Evolutionary conservation across 495 filamentous ascomycete genomes (phyloP).

Genomic region (Pseudevernia furfuracea): DNA sequence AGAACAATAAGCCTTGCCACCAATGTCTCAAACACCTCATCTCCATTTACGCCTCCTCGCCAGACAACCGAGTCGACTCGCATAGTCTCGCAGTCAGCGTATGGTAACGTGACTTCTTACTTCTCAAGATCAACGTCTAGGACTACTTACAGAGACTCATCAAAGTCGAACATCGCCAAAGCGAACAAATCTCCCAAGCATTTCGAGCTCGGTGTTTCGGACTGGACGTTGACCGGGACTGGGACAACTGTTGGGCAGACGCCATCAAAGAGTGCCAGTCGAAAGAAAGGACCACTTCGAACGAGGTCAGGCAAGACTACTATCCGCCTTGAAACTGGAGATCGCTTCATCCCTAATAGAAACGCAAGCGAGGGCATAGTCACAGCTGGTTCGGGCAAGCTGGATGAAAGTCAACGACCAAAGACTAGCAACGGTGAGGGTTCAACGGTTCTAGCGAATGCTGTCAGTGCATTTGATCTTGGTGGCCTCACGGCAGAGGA

Average conservation of each 20-base stretch:
- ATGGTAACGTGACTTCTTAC: conserved; percentile 65
- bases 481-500: conserved; percentile 59
- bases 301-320: conserved; percentile 71
- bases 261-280: conserved; percentile 57
- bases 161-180: conserved; percentile 90
- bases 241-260: conserved; percentile 59
- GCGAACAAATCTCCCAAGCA: conserved; percentile 60
- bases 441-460: conserved; percentile 63
- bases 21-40: conserved; percentile 48
- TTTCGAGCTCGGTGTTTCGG: conserved; percentile 86
- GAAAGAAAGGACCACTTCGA: conserved; percentile 54
- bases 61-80: conserved; percentile 47
- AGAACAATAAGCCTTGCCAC: conserved; percentile 42
- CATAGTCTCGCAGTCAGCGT: conserved; percentile 57
- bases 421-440: conserved; percentile 61
- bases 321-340: conserved; percentile 70
- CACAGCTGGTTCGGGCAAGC: conserved; percentile 73
- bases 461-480: conserved; percentile 57
- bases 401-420: conserved; percentile 59
- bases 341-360: conserved; percentile 94
- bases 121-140: conserved; percentile 61
- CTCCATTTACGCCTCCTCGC: conserved; percentile 72
- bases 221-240: conserved; percentile 84
- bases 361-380: conserved; percentile 79
- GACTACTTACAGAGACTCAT: conserved; percentile 59